These are phyloP conservation scores for Colletotrichum salicis DNA, from an alignment of 2,329 filamentous ascomycete species.

Conservation along the genomic window DNA sequence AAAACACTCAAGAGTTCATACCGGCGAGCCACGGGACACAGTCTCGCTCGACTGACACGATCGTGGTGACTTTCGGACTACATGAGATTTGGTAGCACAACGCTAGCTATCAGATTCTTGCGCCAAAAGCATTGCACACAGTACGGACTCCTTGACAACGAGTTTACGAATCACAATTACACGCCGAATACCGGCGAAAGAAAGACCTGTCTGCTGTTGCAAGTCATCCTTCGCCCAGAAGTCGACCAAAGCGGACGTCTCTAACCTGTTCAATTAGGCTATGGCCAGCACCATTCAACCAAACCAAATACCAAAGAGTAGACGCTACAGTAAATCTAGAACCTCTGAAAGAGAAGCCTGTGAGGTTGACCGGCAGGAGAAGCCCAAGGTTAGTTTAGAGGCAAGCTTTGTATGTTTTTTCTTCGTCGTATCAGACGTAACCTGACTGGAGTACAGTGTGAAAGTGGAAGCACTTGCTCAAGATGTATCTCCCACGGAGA, in stretches of 20 bases:
- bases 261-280: background rate
- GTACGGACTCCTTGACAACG: background rate
- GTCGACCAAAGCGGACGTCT: background rate
- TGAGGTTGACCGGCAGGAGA: constrained; percentile 4
- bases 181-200: background rate
- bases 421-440: too few species aligned
- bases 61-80: background rate
- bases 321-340: background rate
- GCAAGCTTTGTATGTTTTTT: rapidly evolving
- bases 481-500: background rate
- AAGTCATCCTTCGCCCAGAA: background rate
- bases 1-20: background rate
- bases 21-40: background rate
- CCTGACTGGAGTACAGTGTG: constrained; percentile 5
- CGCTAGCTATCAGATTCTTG: background rate
- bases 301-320: background rate
- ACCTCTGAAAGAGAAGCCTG: constrained; percentile 8
- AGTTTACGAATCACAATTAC: background rate
- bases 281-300: background rate
- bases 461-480: constrained; percentile 20
- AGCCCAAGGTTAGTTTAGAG: background rate
- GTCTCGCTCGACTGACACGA: background rate
- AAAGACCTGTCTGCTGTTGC: background rate
- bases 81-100: background rate
- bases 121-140: background rate